Evolutionary conservation across 2,329 filamentous ascomycete genomes (phyloP), one percentile per base, ranked within the genome.

Genomic region (Phaeosphaeriaceae sp.): DNA sequence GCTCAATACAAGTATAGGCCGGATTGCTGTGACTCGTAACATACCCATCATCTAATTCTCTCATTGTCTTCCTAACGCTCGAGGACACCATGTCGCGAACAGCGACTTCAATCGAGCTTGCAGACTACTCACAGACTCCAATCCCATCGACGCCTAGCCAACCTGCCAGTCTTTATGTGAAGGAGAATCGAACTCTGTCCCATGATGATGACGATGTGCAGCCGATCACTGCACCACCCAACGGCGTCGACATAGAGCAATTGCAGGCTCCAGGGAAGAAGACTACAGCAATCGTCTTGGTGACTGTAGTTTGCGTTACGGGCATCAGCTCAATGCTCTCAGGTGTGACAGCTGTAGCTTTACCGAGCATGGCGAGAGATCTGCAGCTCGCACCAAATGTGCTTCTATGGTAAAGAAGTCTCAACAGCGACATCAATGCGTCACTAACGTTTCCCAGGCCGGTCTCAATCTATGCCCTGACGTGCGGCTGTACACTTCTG

Each of bases 401-500:
- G 5, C 60, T 76, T 7, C 51, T 74, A 24, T 76, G 72, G 73
- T 74, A 62, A 24, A 54, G 27, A 2, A 20, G 5, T 20, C 1
- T 15, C 7, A 22, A 3, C 17, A 17, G 4, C n/a, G 9, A 7
- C 7, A 9, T 7, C 45, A 20, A 10, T 11, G 20, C 4, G 19
- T 15, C 13, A 3, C 17, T 49, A 15, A 31, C 57, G 44, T 56
- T 67, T 20, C 66, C 62, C 45, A 76, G 75, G 75, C 76, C 75
- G 4, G 66, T 73, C n/a, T 77, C 75, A 1, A 68, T 78, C 13
- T 76, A 76, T 53, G 61, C 74, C 2, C 62, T 85, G 17, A 82
- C 82, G 0, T 80, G 79, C 51, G 83, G 81, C 48, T 83, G 81
- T 46, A 80, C 80, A 6, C 78, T 86, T 0, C 75, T 86, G 1